Evolutionary conservation across 495 filamentous ascomycete genomes (phyloP).

Genomic region (Xylaria longipes): DNA sequence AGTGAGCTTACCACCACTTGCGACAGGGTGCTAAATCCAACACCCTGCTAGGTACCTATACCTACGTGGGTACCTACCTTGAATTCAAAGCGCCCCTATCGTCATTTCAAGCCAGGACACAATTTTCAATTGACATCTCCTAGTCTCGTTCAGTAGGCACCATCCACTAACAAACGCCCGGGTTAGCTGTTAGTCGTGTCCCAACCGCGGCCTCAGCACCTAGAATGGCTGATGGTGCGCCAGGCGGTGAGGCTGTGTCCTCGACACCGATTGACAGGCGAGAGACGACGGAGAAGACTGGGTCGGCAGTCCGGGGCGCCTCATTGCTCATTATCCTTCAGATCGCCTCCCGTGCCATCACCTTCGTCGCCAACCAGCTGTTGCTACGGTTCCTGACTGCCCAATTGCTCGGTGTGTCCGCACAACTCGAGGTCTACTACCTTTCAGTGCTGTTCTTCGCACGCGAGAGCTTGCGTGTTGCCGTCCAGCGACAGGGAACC

Average conservation of each 20-base stretch:
- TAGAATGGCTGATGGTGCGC: background rate
- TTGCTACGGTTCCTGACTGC: slow-evolving; percentile 87
- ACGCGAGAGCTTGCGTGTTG: slow-evolving; percentile 83
- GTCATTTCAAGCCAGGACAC: background rate
- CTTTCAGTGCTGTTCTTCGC: slow-evolving; percentile 90
- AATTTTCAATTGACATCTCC: background rate
- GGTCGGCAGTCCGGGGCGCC: slow-evolving; percentile 64
- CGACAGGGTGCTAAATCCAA: too few species aligned
- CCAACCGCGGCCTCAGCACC: background rate
- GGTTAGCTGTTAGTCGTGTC: background rate
- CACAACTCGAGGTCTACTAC: slow-evolving; percentile 90
- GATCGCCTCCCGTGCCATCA: slow-evolving; percentile 80
- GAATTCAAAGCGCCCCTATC: background rate
- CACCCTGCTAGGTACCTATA: too few species aligned
- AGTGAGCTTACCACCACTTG: too few species aligned
- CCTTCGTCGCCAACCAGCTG: slow-evolving; percentile 89
- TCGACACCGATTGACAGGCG: background rate
- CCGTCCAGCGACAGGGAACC: slow-evolving; percentile 76
- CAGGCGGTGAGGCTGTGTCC: background rate
- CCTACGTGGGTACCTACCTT: background rate
- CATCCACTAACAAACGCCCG: background rate
- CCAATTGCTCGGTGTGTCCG: slow-evolving; percentile 78
- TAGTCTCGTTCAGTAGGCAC: background rate
- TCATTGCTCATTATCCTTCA: slow-evolving; percentile 87
- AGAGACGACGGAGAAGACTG: slow-evolving; percentile 26